Percentiles rank a stretch among this genome's conserved stretches.
Conservation (phyloP, 2,329 filamentous ascomycete genomes). For the Dothistroma pini region DNA sequence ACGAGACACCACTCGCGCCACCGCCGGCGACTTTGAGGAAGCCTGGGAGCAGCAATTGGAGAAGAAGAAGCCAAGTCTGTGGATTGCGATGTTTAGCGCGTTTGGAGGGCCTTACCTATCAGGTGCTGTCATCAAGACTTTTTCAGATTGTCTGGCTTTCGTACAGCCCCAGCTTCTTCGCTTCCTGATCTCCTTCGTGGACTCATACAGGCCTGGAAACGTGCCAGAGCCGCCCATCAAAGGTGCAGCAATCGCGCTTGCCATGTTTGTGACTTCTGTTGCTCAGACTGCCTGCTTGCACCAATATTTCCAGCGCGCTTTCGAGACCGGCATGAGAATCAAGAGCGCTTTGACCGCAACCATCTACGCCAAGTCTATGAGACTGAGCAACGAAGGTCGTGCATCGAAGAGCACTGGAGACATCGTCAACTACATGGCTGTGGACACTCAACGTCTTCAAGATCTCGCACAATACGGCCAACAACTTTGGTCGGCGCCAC, state of each 20-base stretch:
- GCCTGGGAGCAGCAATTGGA: slow-evolving; percentile 74
- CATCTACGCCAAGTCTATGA: slow-evolving; percentile 89
- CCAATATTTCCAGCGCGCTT: slow-evolving; percentile 95
- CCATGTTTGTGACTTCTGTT: slow-evolving; percentile 86
- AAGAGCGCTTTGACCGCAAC: slow-evolving; percentile 85
- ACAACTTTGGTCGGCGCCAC: slow-evolving; percentile 93
- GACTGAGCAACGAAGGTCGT: slow-evolving; percentile 88
- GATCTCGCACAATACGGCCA: slow-evolving; percentile 94
- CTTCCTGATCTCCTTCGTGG: slow-evolving; percentile 77
- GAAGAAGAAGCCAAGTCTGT: slow-evolving; percentile 73
- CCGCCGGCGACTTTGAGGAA: slow-evolving; percentile 64
- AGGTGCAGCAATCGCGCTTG: slow-evolving; percentile 81
- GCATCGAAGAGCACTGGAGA: slow-evolving; percentile 88
- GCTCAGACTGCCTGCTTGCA: slow-evolving; percentile 87
- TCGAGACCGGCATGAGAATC: slow-evolving; percentile 94
- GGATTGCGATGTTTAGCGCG: slow-evolving; percentile 77
- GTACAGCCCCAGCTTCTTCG: slow-evolving; percentile 86
- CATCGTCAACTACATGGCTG: slow-evolving; percentile 99
- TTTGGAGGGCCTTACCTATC: slow-evolving; percentile 82
- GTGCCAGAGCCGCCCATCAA: slow-evolving; percentile 72
- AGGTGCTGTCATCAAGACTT: slow-evolving; percentile 81
- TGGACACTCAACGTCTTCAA: slow-evolving; percentile 91
- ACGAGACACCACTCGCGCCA: slow-evolving; percentile 72
- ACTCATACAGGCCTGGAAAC: slow-evolving; percentile 63
- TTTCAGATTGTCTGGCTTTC: slow-evolving; percentile 82